Conservation (phyloP, 768 basidiomycete genomes). For the Artomyces pyxidatus region DNA sequence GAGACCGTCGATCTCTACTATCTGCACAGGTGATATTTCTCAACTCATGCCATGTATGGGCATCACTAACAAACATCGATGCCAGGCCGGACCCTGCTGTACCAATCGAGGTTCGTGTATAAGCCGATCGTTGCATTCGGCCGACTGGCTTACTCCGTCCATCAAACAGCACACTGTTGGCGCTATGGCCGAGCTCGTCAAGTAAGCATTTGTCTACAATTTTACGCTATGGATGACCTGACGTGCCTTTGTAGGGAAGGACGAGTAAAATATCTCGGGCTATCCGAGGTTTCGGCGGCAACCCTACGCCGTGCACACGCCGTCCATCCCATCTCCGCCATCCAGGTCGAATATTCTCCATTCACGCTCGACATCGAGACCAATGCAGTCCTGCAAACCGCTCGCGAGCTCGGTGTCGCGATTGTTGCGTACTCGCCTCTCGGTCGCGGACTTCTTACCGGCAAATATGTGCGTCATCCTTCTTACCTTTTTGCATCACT, state of each 20-base stretch:
- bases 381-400: conserved; percentile 18
- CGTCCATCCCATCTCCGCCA: conserved; percentile 25
- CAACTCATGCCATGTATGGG: conserved; percentile 6
- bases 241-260: conserved; percentile 18
- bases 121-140: not conserved
- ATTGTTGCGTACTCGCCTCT: conserved; percentile 29
- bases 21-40: conserved; percentile 25
- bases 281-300: conserved; percentile 27
- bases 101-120: conserved; percentile 18
- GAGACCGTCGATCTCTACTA: conserved; percentile 34
- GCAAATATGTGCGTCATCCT: conserved; percentile 20
- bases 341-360: conserved; percentile 27
- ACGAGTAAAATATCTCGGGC: conserved; percentile 29
- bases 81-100: conserved; percentile 17
- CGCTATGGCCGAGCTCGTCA: conserved; percentile 21
- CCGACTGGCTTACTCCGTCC: conserved; percentile 1
- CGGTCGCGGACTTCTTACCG: conserved; percentile 25
- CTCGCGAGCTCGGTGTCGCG: conserved; percentile 26
- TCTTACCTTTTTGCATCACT: not conserved
- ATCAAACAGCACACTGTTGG: conserved; percentile 12
- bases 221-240: not conserved
- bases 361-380: conserved; percentile 25
- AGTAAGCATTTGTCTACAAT: conserved; percentile 8
- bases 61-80: no score
- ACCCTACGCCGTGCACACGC: conserved; percentile 27